A percentile compares a stretch with the other conserved stretches of the same genome.
Conservation (phyloP, 371 early-diverging fungal genomes). For the Encephalitozoon intestinalis region DNA sequence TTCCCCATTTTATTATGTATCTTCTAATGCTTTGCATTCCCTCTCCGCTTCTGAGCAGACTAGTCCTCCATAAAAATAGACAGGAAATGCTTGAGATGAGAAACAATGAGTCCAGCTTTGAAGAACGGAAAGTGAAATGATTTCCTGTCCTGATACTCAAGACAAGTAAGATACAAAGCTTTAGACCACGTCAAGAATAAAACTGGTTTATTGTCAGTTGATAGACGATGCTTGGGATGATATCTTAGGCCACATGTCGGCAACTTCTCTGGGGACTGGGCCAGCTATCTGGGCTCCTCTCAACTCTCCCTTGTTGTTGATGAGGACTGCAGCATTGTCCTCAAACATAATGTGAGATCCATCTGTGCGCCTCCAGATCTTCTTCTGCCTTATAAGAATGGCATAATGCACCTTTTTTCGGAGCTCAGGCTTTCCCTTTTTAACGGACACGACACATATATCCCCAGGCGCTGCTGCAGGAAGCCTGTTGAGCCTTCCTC, state of each 20-base stretch:
- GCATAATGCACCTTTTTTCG: conserved; percentile 99
- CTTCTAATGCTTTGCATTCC: conserved; percentile 3
- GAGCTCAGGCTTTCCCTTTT: conserved; percentile 99
- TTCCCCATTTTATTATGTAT: conserved; percentile 67
- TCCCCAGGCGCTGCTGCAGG: conserved; percentile 98
- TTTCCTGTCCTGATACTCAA: no score
- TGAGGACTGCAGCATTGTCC: conserved; percentile 90
- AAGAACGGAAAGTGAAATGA: background rate
- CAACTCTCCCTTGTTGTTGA: conserved; percentile 99
- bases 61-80: background rate
- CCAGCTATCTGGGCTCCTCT: conserved; percentile 99
- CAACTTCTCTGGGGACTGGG: conserved; percentile 99
- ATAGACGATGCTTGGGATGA: conserved; percentile 69
- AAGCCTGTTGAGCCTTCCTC: conserved; percentile 90
- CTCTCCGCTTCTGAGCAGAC: conserved; percentile 1
- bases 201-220: conserved; percentile 20
- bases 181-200: background rate
- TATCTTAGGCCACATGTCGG: conserved; percentile 99
- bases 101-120: background rate
- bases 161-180: no score
- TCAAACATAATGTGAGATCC: conserved; percentile 96
- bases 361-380: conserved; percentile 95
- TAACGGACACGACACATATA: conserved; percentile 95
- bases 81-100: background rate
- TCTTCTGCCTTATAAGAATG: conserved; percentile 96